Evolutionary conservation across 2,329 filamentous ascomycete genomes (phyloP).

Genomic region (Ceratocystis huliohia): DNA sequence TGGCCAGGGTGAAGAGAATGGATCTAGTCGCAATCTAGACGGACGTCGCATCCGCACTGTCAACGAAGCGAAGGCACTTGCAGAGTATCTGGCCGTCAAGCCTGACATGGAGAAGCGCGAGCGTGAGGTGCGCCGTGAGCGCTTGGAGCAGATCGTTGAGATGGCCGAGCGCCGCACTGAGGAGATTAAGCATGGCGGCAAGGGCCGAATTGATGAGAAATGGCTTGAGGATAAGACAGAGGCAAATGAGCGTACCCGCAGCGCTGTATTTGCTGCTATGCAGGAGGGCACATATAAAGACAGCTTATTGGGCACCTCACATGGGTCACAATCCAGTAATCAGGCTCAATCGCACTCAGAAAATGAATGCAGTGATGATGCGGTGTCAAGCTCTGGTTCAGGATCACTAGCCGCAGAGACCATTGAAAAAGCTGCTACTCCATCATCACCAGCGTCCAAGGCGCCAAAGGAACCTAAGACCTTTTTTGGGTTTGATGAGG

Average conservation of each 20-base stretch:
- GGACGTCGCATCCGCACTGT: conserved; percentile 82
- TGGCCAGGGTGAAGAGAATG: conserved; percentile 69
- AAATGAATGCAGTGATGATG: conserved; percentile 23
- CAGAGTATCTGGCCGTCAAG: conserved; percentile 88
- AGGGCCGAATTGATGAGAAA: conserved; percentile 66
- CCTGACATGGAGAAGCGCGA: conserved; percentile 95
- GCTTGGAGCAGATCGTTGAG: conserved; percentile 83
- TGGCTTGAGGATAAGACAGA: conserved; percentile 96
- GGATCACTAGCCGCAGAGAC: conserved; percentile 18
- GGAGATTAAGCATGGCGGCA: conserved; percentile 59
- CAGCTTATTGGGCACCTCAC: conserved; percentile 42
- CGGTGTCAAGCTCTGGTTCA: conserved; percentile 15
- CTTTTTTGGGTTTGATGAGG: conserved; percentile 69
- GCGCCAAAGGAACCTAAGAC: conserved; percentile 33
- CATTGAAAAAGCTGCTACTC: neutral
- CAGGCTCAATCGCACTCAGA: conserved; percentile 25
- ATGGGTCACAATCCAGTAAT: conserved; percentile 33
- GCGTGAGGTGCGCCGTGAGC: conserved; percentile 68
- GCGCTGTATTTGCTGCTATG: conserved; percentile 60
- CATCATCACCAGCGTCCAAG: conserved; percentile 24
- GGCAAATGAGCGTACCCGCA: conserved; percentile 66
- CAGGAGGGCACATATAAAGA: conserved; percentile 51
- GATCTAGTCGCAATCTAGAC: conserved; percentile 84
- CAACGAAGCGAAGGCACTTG: conserved; percentile 86
- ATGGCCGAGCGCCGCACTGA: conserved; percentile 70